These are phyloP conservation scores for Monilinia laxa DNA, from an alignment of 2,329 filamentous ascomycete genomes.

Conservation along the genomic window DNA sequence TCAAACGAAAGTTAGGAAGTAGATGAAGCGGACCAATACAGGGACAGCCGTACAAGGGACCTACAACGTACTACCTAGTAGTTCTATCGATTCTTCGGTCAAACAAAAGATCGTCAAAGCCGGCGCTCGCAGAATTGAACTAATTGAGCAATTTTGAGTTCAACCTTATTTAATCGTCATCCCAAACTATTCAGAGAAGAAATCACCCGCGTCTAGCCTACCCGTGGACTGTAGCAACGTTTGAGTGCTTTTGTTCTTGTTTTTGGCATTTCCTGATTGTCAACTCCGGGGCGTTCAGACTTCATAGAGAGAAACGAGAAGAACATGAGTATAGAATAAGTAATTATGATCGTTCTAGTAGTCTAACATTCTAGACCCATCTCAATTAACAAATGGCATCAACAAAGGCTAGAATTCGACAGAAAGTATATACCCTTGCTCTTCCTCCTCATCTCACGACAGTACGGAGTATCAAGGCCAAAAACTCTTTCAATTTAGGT, in stretches of 20 bases:
- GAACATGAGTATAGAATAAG: too few relatives aligned
- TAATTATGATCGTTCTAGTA: too few relatives aligned
- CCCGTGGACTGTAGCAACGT: too few relatives aligned
- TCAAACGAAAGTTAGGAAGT: not conserved
- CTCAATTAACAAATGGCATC: not conserved
- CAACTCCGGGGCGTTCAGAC: too few relatives aligned
- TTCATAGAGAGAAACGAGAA: too few relatives aligned
- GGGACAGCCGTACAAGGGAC: too few relatives aligned
- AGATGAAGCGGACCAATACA: not conserved
- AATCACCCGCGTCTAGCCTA: too few relatives aligned
- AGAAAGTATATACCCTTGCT: not conserved
- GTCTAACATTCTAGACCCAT: not conserved
- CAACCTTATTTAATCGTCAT: not conserved
- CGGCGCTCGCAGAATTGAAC: not conserved
- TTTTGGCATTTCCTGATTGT: too few relatives aligned
- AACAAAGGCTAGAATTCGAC: not conserved
- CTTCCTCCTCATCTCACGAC: not conserved
- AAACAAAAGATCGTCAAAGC: constrained; percentile 1
- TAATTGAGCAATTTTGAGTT: not conserved
- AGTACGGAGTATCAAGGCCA: too few relatives aligned
- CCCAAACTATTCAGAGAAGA: too few relatives aligned
- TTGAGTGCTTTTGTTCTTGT: too few relatives aligned
- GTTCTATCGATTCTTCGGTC: not conserved
- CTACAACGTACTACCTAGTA: too few relatives aligned
- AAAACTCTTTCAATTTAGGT: not conserved